Percentiles rank a stretch among this genome's conserved stretches.
Conservation (phyloP, 345 rosid genomes). For the Mallotus nudiflorus region DNA sequence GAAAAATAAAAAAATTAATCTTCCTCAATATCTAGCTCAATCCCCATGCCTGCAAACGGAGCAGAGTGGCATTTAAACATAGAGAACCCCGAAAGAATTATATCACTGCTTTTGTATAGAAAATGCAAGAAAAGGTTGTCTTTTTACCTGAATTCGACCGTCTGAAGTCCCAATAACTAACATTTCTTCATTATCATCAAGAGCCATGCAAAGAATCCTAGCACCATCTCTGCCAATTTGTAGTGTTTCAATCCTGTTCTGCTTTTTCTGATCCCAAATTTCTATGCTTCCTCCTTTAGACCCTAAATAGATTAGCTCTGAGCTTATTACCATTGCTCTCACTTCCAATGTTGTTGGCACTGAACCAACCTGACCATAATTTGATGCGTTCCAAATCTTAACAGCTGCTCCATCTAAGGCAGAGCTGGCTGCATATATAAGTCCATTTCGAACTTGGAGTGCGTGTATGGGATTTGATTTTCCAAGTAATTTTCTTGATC, state of each 20-base stretch:
- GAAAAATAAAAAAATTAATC: background rate
- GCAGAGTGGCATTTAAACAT: background rate
- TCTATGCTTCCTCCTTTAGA: slow-evolving; percentile 61
- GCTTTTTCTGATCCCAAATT: slow-evolving; percentile 64
- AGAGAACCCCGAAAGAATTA: background rate
- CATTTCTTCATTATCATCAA: slow-evolving; percentile 53
- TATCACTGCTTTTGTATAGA: background rate
- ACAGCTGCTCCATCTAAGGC: slow-evolving; percentile 55
- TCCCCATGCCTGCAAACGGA: slow-evolving; percentile 62
- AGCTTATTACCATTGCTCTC: slow-evolving; percentile 49
- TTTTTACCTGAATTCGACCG: slow-evolving; percentile 58
- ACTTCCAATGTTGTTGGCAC: slow-evolving; percentile 45
- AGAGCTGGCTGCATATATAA: slow-evolving; percentile 57
- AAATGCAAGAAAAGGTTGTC: background rate
- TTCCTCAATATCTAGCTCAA: slow-evolving; percentile 35
- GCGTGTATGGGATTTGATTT: slow-evolving; percentile 56
- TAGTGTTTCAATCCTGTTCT: slow-evolving; percentile 43
- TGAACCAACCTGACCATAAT: slow-evolving; percentile 44
- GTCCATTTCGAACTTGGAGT: slow-evolving; percentile 48
- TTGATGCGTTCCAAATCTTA: slow-evolving; percentile 63
- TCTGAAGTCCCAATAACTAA: slow-evolving; percentile 62
- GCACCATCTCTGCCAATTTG: slow-evolving; percentile 39
- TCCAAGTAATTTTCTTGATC: slow-evolving; percentile 56
- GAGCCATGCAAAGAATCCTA: slow-evolving; percentile 49
- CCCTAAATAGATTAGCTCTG: slow-evolving; percentile 61